Evolutionary conservation across 2,329 filamentous ascomycete genomes (phyloP), one percentile per base, ranked within the genome.

Genomic region (Teratosphaeriaceae sp.): DNA sequence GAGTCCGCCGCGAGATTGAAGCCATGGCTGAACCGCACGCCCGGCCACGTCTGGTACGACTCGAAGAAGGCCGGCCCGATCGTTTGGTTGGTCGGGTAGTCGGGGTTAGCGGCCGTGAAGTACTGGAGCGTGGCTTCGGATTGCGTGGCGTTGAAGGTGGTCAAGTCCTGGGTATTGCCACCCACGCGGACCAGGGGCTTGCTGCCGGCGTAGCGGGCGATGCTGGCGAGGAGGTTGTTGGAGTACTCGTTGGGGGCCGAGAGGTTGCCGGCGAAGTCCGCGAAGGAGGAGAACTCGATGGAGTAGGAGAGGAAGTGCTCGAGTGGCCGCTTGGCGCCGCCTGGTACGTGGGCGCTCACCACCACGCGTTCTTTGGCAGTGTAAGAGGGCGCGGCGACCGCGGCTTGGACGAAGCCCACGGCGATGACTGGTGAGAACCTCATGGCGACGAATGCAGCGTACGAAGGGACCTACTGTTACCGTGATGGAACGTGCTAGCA

Each of bases 91-190:
- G 73, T 76, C 1, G 79, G 79, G 49, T 82, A 82, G 58, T 82
- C 78, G 0, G 60, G 46, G 18, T 70, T 66, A 1, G 60, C 56
- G 0, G 67, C 65, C 42, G 79, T 67, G 40, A 74, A 64, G 2
- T 69, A 76, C 21, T 77, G 78, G 38, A 78, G 68, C 8, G 74
- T 64, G 5, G 73, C 74, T 4, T 65, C 63, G 1, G 66, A 56
- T 5, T 79, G 70, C 3, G 68, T 69, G 2, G 69, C 61, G 48
- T 82, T 71, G 59, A 77, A 82, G 29, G 82, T 65, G 5, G 77
- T 76, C 49, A 75, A 80, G 62, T 82, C 79, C 52, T 83, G 79
- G 0, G 79, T 82, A 53, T 81, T 83, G n/a, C 79, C 80, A 3
- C 80, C 79, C 2, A 83, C 77, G 11, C 79, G 68, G 43, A 83